Evolutionary conservation across 495 filamentous ascomycete species (phyloP).

Genomic region (Lasiosphaeria miniovina): DNA sequence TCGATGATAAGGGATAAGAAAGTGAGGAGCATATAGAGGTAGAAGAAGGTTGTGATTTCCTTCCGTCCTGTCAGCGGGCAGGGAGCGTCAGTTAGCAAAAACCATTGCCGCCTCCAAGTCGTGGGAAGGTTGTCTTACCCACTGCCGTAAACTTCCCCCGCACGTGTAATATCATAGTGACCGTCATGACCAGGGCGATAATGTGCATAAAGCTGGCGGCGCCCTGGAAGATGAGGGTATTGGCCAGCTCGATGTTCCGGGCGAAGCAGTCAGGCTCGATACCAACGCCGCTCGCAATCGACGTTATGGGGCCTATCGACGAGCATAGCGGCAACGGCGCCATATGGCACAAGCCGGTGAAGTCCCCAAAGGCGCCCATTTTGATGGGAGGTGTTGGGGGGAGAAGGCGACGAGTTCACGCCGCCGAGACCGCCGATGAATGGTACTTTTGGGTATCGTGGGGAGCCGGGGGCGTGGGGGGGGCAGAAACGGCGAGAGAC

Average conservation of each 20-base stretch:
- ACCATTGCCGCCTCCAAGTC: background rate
- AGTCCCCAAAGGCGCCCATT: slow-evolving; percentile 96
- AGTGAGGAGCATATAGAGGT: slow-evolving; percentile 88
- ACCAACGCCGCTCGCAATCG: slow-evolving; percentile 65
- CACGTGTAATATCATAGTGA: slow-evolving; percentile 95
- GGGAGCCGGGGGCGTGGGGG: too few species aligned
- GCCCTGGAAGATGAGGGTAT: slow-evolving; percentile 96
- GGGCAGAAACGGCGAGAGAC: too few species aligned
- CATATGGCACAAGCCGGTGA: slow-evolving; percentile 80
- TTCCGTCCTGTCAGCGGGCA: slow-evolving; percentile 69
- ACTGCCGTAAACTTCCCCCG: slow-evolving; percentile 97
- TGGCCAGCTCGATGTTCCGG: slow-evolving; percentile 91
- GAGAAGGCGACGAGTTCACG: slow-evolving; percentile 2
- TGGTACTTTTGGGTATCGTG: background rate
- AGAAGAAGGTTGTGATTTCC: slow-evolving; percentile 97
- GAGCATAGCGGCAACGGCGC: slow-evolving; percentile 84
- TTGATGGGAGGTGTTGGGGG: slow-evolving; percentile 45
- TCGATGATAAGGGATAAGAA: slow-evolving; percentile 88
- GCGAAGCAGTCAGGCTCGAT: slow-evolving; percentile 92
- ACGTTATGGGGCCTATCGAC: slow-evolving; percentile 64
- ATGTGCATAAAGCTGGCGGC: slow-evolving; percentile 92
- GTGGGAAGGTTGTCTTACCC: slow-evolving; percentile 58
- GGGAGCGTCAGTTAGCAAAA: background rate
- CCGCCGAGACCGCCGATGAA: background rate
- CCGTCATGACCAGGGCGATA: slow-evolving; percentile 83